Evolutionary conservation across 352 stramenopile genomes (phyloP).

Genomic region (Phytophthora lateralis): DNA sequence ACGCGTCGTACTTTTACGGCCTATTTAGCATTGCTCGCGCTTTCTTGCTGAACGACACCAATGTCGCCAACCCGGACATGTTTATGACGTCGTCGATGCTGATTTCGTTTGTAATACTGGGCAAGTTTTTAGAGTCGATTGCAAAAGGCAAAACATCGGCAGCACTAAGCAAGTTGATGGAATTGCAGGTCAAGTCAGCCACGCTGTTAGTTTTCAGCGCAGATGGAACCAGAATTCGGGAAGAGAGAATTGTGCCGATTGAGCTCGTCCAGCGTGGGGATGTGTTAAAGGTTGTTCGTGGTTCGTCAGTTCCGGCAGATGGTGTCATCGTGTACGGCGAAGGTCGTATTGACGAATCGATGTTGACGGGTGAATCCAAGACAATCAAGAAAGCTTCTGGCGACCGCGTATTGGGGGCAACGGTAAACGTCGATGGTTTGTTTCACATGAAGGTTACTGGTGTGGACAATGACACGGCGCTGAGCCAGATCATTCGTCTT

Average conservation of each 20-base stretch:
- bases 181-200: constrained; percentile 95
- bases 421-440: constrained; percentile 91
- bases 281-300: constrained; percentile 93
- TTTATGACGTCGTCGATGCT: constrained; percentile 99
- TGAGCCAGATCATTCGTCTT: constrained; percentile 98
- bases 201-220: constrained; percentile 89
- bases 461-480: constrained; percentile 92
- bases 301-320: constrained; percentile 92
- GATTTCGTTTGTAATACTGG: constrained; percentile 97
- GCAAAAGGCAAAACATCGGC: constrained; percentile 94
- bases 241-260: constrained; percentile 84
- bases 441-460: constrained; percentile 94
- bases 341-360: constrained; percentile 93
- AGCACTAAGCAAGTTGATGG: constrained; percentile 95
- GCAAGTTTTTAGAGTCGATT: constrained; percentile 97
- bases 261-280: constrained; percentile 93
- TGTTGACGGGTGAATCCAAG: constrained; percentile 95
- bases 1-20: constrained; percentile 96
- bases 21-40: constrained; percentile 88
- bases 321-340: constrained; percentile 92
- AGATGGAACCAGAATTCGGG: constrained; percentile 55
- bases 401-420: constrained; percentile 90
- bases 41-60: constrained; percentile 65
- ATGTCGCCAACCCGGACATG: constrained; percentile 82
- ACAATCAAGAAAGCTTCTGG: constrained; percentile 92